A percentile compares a stretch with the other conserved stretches of the same genome.
Conservation (phyloP, 148 eudicot genomes). For the Mesembryanthemum crystallinum region DNA sequence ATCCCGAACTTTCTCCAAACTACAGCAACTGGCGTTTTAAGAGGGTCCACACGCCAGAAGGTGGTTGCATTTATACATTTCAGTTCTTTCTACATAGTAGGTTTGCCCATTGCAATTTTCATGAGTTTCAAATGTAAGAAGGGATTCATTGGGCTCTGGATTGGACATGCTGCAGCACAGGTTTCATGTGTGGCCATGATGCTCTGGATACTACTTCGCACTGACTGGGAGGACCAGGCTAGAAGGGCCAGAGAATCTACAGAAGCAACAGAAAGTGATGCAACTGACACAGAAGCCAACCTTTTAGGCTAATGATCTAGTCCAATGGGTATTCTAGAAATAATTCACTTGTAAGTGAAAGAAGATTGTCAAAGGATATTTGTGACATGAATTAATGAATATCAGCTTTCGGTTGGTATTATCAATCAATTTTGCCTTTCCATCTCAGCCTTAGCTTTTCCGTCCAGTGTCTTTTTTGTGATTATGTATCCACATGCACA, state of each 20-base stretch:
- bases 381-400: neutral
- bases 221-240: slow-evolving; percentile 52
- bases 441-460: neutral
- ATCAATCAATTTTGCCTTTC: neutral
- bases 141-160: slow-evolving; percentile 51
- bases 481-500: neutral
- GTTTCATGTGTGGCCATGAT: slow-evolving; percentile 40
- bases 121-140: slow-evolving; percentile 32
- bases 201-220: slow-evolving; percentile 37
- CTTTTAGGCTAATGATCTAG: slow-evolving; percentile 4
- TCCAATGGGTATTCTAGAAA: neutral
- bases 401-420: neutral
- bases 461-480: neutral
- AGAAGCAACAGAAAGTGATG: neutral
- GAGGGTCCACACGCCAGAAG: slow-evolving; percentile 41
- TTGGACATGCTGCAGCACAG: slow-evolving; percentile 52
- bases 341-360: neutral
- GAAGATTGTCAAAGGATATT: neutral
- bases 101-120: slow-evolving; percentile 42
- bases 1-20: slow-evolving; percentile 49
- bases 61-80: slow-evolving; percentile 36
- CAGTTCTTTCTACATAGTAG: slow-evolving; percentile 47
- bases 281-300: slow-evolving; percentile 12
- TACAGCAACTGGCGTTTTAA: slow-evolving; percentile 41
- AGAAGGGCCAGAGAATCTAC: slow-evolving; percentile 44